Evolutionary conservation across 805 yeast genomes (phyloP).

Genomic region (Kluyveromyces nonfermentans): DNA sequence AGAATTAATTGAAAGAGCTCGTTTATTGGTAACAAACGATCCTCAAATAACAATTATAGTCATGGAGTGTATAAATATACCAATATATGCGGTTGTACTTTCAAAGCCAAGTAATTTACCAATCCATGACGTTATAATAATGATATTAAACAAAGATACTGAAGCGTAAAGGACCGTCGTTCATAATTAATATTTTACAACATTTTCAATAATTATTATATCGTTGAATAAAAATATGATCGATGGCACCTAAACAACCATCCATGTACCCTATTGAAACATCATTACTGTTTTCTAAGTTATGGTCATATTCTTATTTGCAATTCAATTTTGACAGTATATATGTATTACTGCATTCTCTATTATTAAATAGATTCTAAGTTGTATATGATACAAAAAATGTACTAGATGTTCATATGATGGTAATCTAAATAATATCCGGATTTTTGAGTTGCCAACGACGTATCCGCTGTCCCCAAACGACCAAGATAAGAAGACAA

Average conservation of each 20-base stretch:
- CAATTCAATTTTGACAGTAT: too few species aligned
- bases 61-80: slow-evolving; percentile 31
- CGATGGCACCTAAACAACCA: too few species aligned
- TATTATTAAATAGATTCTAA: too few species aligned
- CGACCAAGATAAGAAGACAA: slow-evolving; percentile 28
- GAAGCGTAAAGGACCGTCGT: slow-evolving; percentile 19
- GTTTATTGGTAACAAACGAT: slow-evolving; percentile 13
- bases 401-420: not conserved
- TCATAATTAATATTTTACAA: too few species aligned
- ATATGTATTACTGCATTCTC: too few species aligned
- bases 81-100: slow-evolving; percentile 27
- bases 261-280: too few species aligned
- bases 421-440: not conserved
- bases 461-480: slow-evolving; percentile 29
- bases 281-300: too few species aligned
- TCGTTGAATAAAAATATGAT: too few species aligned
- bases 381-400: too few species aligned
- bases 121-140: slow-evolving; percentile 27
- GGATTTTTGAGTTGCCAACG: not conserved
- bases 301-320: too few species aligned
- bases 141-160: slow-evolving; percentile 21
- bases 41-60: slow-evolving; percentile 24
- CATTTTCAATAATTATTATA: too few species aligned
- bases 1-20: slow-evolving; percentile 20
- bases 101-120: slow-evolving; percentile 22